Evolutionary conservation across 2,329 filamentous ascomycete species (phyloP).

Genomic region (Colletotrichum orchidophilum): DNA sequence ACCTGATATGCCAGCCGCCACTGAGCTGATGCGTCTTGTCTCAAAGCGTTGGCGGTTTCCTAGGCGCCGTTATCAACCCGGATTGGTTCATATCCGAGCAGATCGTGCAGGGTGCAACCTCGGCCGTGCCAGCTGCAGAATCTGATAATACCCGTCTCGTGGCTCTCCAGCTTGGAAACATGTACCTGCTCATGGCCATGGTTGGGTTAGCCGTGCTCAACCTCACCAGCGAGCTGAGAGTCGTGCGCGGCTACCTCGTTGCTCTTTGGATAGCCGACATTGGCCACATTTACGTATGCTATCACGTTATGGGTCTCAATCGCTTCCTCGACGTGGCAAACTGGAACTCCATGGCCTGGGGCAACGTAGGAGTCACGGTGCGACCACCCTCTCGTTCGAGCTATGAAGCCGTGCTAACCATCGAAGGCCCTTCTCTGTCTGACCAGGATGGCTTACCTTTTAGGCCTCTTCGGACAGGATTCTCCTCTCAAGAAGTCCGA

Average conservation of each 20-base stretch:
- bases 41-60: slow-evolving; percentile 63
- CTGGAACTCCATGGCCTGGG: slow-evolving; percentile 80
- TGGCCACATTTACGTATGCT: slow-evolving; percentile 70
- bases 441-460: slow-evolving; percentile 42
- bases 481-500: slow-evolving; percentile 26
- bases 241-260: slow-evolving; percentile 73
- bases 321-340: slow-evolving; percentile 59
- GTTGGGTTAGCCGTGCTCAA: slow-evolving; percentile 72
- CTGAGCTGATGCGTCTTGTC: slow-evolving; percentile 22
- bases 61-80: slow-evolving; percentile 64
- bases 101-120: slow-evolving; percentile 50
- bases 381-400: slow-evolving; percentile 39
- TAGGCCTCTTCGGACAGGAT: slow-evolving; percentile 44
- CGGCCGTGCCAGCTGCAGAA: slow-evolving; percentile 39
- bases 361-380: slow-evolving; percentile 74
- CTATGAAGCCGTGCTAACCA: not conserved
- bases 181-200: slow-evolving; percentile 73
- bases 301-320: slow-evolving; percentile 65
- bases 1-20: not conserved
- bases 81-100: slow-evolving; percentile 73
- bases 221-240: slow-evolving; percentile 70
- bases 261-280: slow-evolving; percentile 74
- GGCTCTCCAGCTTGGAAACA: slow-evolving; percentile 74
- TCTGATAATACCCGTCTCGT: slow-evolving; percentile 63
- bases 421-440: slow-evolving; percentile 42